Conservation (phyloP, 73 alveolate species). For the Urostyla sp. region DNA sequence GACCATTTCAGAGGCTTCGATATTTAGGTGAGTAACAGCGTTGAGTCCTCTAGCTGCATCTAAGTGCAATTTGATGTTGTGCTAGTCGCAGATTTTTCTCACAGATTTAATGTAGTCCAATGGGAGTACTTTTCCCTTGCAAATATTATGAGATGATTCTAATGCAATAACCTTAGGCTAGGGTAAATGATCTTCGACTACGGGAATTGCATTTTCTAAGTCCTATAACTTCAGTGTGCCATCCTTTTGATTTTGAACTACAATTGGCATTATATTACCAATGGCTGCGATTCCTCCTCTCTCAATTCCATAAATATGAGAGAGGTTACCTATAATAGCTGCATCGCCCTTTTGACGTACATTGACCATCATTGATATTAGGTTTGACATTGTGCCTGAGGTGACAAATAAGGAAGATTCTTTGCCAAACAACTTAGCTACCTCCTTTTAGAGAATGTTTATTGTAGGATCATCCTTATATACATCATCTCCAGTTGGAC, state of each 20-base stretch:
- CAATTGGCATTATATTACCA: conserved; percentile 56
- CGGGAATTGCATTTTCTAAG: conserved; percentile 24
- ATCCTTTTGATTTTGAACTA: conserved; percentile 35
- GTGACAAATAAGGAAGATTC: conserved; percentile 74
- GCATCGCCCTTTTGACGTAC: conserved; percentile 52
- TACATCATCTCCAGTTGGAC: conserved; percentile 79
- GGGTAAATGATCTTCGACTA: conserved; percentile 47
- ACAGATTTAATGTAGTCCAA: conserved; percentile 39
- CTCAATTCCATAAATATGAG: conserved; percentile 70
- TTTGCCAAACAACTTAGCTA: conserved; percentile 70
- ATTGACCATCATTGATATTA: conserved; percentile 37
- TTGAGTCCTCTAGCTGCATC: conserved; percentile 83
- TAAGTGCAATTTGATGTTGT: conserved; percentile 59
- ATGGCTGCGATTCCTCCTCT: conserved; percentile 69
- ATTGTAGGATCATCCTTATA: conserved; percentile 74
- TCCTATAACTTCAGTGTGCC: conserved; percentile 61
- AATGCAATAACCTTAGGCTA: conserved; percentile 55
- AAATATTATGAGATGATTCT: conserved; percentile 63
- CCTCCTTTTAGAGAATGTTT: conserved; percentile 55
- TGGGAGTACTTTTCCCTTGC: conserved; percentile 66
- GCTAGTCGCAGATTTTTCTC: conserved; percentile 30
- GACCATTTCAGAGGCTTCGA: conserved; percentile 56
- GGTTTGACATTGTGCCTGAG: conserved; percentile 75
- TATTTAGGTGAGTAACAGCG: conserved; percentile 66
- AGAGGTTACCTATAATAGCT: conserved; percentile 54